Percentiles rank a stretch among this genome's conserved stretches.
Conservation (phyloP, 1,284 basidiomycete genomes). For the Ganoderma sinense region DNA sequence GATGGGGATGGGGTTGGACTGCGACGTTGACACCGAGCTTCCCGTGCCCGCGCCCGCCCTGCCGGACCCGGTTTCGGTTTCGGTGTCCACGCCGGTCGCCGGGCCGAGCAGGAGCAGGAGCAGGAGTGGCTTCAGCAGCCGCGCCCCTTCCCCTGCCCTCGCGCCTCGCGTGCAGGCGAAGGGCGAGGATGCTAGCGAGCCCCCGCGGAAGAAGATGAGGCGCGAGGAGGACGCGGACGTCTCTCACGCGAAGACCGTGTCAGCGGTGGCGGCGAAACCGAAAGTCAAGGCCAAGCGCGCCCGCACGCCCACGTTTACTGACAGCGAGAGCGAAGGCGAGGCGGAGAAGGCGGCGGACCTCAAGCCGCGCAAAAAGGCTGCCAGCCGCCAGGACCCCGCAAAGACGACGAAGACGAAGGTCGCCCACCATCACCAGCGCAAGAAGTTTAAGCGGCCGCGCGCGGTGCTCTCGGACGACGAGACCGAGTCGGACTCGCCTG, state of each 20-base stretch:
- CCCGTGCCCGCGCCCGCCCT: not conserved
- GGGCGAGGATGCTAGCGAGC: not conserved
- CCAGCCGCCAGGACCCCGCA: not conserved
- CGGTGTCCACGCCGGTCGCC: not conserved
- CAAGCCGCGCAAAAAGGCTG: constrained; percentile 1
- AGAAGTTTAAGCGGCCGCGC: constrained; percentile 26
- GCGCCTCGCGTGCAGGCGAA: not conserved
- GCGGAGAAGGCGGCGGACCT: not conserved
- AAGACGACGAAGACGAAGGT: constrained; percentile 10
- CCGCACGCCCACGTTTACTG: constrained; percentile 12
- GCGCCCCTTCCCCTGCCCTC: not conserved
- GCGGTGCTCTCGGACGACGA: constrained; percentile 30
- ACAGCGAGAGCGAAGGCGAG: constrained; percentile 16
- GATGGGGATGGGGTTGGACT: constrained; percentile 1
- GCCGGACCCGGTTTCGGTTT: not conserved
- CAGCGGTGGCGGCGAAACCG: not conserved
- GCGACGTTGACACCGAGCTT: constrained; percentile 4
- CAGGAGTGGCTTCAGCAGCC: not conserved
- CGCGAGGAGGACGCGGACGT: constrained; percentile 7
- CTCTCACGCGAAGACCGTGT: not conserved
- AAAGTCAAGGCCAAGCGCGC: not conserved
- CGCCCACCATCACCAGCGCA: not conserved
- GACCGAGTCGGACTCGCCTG: constrained; percentile 18
- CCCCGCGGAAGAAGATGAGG: constrained; percentile 24
- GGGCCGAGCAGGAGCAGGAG: not conserved